These are phyloP conservation scores for Geotrichum citri-aurantii DNA, from an alignment of 1,139 yeast species.

Conservation along the genomic window DNA sequence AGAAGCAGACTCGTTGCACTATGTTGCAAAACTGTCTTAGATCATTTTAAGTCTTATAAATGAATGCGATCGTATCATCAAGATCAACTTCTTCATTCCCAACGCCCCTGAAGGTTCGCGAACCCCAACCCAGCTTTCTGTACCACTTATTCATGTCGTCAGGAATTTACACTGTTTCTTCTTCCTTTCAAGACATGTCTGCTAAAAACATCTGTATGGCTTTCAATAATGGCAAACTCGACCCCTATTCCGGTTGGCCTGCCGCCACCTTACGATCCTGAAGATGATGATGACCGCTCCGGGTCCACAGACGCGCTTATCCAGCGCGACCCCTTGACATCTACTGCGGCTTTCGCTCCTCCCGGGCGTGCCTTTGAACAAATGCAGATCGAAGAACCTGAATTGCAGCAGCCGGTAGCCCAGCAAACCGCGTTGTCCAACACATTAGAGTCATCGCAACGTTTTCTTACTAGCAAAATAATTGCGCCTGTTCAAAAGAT, in stretches of 20 bases:
- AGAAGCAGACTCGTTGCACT: background rate
- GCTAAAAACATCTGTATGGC: background rate
- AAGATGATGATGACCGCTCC: background rate
- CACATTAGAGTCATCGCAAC: background rate
- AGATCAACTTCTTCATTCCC: background rate
- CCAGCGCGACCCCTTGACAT: background rate
- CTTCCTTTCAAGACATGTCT: background rate
- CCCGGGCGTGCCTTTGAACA: background rate
- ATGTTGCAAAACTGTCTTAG: background rate
- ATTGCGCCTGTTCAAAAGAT: conserved; percentile 48
- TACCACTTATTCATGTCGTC: background rate
- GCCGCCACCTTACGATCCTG: conserved; percentile 7
- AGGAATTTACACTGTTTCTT: background rate
- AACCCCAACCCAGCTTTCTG: background rate
- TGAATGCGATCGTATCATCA: background rate
- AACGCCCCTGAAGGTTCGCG: background rate
- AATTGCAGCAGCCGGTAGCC: background rate
- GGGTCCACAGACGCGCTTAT: background rate
- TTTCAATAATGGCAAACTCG: background rate
- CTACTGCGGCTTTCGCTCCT: background rate
- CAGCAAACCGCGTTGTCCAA: background rate
- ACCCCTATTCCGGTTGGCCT: conserved; percentile 1
- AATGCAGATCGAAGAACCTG: background rate
- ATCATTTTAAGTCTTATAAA: background rate
- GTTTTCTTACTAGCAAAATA: conserved; percentile 39